Conservation (phyloP, 2,329 filamentous ascomycete genomes). For the Alternaria triticina region DNA sequence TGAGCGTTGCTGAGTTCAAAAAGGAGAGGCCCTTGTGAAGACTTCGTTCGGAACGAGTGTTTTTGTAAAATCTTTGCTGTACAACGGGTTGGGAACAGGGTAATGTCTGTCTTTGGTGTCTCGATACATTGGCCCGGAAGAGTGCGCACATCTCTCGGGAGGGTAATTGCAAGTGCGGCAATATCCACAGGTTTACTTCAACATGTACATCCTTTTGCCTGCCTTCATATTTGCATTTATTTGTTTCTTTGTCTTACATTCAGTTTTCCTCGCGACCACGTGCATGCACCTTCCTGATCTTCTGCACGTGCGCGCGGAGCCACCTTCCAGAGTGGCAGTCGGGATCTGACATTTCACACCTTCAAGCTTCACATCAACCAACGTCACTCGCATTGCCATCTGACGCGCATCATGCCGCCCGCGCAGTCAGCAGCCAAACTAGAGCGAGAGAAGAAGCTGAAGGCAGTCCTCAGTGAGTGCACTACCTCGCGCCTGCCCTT, state of each 20-base stretch:
- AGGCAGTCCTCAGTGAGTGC: constrained; percentile 37
- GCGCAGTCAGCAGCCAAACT: constrained; percentile 22
- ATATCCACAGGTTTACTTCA: not conserved
- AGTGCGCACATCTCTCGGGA: not conserved
- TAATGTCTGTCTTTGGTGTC: not conserved
- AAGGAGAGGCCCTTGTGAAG: constrained; percentile 69
- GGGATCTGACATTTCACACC: not conserved
- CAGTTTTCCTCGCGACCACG: not conserved
- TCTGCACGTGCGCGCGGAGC: not conserved
- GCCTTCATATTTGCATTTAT: not conserved
- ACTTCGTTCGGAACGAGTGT: not conserved
- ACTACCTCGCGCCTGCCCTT: not conserved
- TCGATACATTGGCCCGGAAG: not conserved
- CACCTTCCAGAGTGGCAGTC: not conserved
- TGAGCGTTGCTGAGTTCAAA: constrained; percentile 98
- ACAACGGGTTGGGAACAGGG: not conserved
- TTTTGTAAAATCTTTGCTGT: not conserved
- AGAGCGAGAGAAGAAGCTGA: constrained; percentile 48
- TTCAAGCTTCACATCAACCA: not conserved
- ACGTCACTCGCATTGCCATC: too few relatives aligned
- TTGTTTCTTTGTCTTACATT: not conserved
- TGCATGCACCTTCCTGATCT: constrained; percentile 1
- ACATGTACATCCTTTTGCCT: not conserved
- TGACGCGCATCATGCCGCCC: constrained; percentile 30
- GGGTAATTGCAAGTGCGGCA: not conserved